Base-by-base conservation (phyloP, 805 yeast species). In the Ogataea saltuana region DNA sequence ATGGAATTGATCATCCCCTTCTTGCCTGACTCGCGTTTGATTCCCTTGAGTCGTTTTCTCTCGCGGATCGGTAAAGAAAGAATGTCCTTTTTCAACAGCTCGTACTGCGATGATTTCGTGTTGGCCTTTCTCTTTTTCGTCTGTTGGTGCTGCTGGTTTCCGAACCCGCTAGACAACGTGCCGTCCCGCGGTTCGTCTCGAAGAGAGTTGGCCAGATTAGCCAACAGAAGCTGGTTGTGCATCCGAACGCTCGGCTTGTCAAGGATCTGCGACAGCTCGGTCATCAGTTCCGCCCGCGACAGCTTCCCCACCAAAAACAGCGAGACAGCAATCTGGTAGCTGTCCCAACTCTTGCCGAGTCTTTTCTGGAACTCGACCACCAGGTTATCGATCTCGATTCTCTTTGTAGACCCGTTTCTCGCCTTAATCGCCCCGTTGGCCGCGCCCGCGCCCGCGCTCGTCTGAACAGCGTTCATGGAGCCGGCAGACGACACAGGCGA, bases 61-160 rank as follows among this genome's bases (percentile, higher is more conserved):
- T 93, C 99, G 50, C 85, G 74, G 2, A 85, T 78, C 0, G 97
- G 88, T 51, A 91, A 70, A 2, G 91, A 83, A 81, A 93, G 77
- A 31, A 91, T 85, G 62, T 88, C 91, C 58, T 81, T 85, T 58
- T 90, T 88, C 59, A 93, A 73, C 50, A 80, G 78, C 55, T 87
- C 95, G 60, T 86, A 80, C 63, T 88, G 96, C 7, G 85, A 61
- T 50, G 87, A 74, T 44, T 72, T 75, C 44, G 78, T 79, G 40
- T 74, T 61, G 53, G 74, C 56, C 65, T 76, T 62, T 63, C 78
- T 54, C 53, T 75, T 72, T 26, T 56, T 59, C n/a, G 44, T 29
- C 4, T 36, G 45, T 17, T 43, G 42, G 20, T 53, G 54, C 19
- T 56, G 51, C 43, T 59, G 61, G 42, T 55, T 71, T 29, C 80